phyloP scores from a whole-genome alignment of 345 rosid species.

The Arabidopsis suecica region DNA sequence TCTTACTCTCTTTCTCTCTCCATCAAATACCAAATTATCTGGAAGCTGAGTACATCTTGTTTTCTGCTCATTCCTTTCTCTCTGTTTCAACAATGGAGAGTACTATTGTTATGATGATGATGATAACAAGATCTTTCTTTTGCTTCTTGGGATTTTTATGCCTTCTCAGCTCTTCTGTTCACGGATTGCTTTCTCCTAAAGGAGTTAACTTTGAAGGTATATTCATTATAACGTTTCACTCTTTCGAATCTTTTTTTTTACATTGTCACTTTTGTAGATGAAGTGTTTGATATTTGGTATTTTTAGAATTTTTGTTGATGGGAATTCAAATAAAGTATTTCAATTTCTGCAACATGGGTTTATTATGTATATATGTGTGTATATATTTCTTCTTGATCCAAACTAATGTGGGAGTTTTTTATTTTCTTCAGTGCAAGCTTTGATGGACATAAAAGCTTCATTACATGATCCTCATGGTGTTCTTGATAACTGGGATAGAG shows the following conservation, averaged over 20 bases:
- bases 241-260: too few species aligned
- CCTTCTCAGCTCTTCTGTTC: conserved; percentile 53
- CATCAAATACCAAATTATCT: conserved; percentile 43
- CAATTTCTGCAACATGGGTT: too few species aligned
- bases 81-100: conserved; percentile 41
- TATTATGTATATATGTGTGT: not conserved
- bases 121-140: conserved; percentile 40
- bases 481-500: conserved; percentile 88
- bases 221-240: not conserved
- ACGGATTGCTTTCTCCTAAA: conserved; percentile 77
- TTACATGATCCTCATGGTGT: conserved; percentile 87
- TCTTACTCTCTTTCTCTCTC: conserved; percentile 27
- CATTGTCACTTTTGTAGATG: too few species aligned
- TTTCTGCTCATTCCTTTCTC: conserved; percentile 47
- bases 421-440: conserved; percentile 70
- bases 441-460: conserved; percentile 77
- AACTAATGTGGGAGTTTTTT: conserved; percentile 21
- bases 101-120: conserved; percentile 32
- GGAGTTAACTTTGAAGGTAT: conserved; percentile 94
- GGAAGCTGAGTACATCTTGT: conserved; percentile 45
- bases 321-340: too few species aligned
- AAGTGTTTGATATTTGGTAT: too few species aligned
- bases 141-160: conserved; percentile 50
- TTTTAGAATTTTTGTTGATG: too few species aligned
- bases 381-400: conserved; percentile 15